Base-by-base conservation (phyloP, 495 filamentous ascomycete genomes). In the Talaromyces borbonicus region DNA sequence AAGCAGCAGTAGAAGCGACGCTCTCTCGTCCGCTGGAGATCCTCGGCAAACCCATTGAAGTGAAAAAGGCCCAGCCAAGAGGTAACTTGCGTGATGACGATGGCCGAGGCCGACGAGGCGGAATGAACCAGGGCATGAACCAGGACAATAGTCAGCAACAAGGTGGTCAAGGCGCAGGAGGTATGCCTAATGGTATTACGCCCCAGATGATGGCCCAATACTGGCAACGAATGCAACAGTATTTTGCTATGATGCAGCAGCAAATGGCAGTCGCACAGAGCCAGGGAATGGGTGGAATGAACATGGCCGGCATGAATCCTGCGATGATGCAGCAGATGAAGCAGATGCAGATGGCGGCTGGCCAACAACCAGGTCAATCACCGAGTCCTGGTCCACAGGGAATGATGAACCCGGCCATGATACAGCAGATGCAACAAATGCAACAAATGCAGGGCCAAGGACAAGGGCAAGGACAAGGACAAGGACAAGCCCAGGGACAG, bases 171-270 rank as follows among this genome's bases (percentile, higher is more conserved):
- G 61, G 56, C n/a, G 63, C 69, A 51, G 61, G 49, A 31, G 64
- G 67, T 31, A 63, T 71, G 57, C 55, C 56, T 22, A 66, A 63
- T 33, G 82, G 83, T 24, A 87, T 97, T 80, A 89, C 84, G 7
- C 92, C 92, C 0, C 87, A 93, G 56, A 78, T 95, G 76, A 95
- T 98, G 89, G 92, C 92, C 2, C 88, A 95, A 63, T 95, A 95
- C 65, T 88, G 90, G 79, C 85, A 93, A 58, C 80, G 89, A 19
- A 94, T 98, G 87, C 93, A 98, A 60, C 85, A 93, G 59, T 95
- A 95, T 61, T 88, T 98, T 61, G 71, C 77, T 22, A 79, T 93
- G 72, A 93, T 96, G 87, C 90, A 95, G 64, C 86, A 92, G 61
- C 67, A 79, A 50, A 78, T 81, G 71, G 69, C 66, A 7, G 69